Evolutionary conservation across 2,329 filamentous ascomycete species (phyloP).

Genomic region (Cercospora zeina): DNA sequence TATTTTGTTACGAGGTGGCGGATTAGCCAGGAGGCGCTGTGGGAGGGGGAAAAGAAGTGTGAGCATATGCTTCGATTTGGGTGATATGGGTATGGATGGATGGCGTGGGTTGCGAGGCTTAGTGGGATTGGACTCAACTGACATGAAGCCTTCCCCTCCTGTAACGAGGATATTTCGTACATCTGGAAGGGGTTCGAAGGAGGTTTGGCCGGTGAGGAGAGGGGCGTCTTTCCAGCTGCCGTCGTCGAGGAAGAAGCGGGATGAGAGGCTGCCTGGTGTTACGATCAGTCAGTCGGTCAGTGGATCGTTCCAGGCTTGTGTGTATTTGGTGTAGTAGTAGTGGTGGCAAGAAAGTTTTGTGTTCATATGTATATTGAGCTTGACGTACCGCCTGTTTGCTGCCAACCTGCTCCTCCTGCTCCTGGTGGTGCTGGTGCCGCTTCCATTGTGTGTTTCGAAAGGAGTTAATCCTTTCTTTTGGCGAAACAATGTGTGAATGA

Average conservation of each 20-base stretch:
- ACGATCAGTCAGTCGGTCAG: no score
- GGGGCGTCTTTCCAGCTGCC: constrained; percentile 72
- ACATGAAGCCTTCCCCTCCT: constrained; percentile 84
- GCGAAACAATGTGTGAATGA: neutral
- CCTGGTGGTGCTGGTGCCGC: constrained; percentile 11
- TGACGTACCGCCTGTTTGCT: constrained; percentile 23
- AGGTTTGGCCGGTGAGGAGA: constrained; percentile 66
- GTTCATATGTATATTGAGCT: no score
- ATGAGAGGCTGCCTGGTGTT: constrained; percentile 42
- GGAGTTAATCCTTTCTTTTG: neutral
- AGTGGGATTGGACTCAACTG: constrained; percentile 1
- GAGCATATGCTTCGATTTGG: no score
- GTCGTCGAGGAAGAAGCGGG: constrained; percentile 52
- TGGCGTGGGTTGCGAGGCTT: constrained; percentile 9
- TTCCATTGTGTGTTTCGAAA: constrained; percentile 1
- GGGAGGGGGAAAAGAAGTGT: no score
- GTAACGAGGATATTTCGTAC: constrained; percentile 82
- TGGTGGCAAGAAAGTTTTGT: no score
- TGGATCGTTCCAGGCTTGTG: no score
- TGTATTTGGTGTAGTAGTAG: no score
- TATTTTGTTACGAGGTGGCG: constrained; percentile 76
- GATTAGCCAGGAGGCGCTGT: constrained; percentile 77
- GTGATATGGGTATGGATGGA: constrained; percentile 20
- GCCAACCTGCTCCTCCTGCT: constrained; percentile 24
- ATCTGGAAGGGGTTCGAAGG: constrained; percentile 66